Evolutionary conservation across 805 yeast genomes (phyloP).

Genomic region (Jamesozyma piceae): DNA sequence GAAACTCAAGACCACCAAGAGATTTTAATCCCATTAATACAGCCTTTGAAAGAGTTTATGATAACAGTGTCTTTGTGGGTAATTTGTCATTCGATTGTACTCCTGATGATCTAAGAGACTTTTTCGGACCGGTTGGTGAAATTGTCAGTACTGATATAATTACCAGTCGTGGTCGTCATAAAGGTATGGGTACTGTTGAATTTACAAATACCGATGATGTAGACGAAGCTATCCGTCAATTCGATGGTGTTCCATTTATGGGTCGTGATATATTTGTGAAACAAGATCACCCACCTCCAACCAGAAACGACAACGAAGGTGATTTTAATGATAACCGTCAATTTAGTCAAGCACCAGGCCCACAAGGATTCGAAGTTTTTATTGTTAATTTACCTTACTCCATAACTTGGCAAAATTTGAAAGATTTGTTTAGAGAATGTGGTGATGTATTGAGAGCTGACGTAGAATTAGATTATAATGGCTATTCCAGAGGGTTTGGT

Average conservation of each 20-base stretch:
- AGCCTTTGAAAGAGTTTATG: slow-evolving; percentile 45
- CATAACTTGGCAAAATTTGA: slow-evolving; percentile 71
- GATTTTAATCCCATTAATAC: background rate
- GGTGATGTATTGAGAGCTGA: slow-evolving; percentile 80
- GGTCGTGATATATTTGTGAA: slow-evolving; percentile 85
- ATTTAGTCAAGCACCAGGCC: background rate
- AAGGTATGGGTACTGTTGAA: slow-evolving; percentile 90
- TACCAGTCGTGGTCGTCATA: slow-evolving; percentile 62
- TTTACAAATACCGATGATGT: slow-evolving; percentile 58
- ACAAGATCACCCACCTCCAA: slow-evolving; percentile 81
- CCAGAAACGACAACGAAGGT: background rate
- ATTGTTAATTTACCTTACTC: slow-evolving; percentile 78
- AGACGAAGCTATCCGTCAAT: slow-evolving; percentile 56
- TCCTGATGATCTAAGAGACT: slow-evolving; percentile 49
- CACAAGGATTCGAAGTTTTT: slow-evolving; percentile 47
- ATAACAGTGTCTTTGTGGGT: slow-evolving; percentile 62
- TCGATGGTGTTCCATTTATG: slow-evolving; percentile 51
- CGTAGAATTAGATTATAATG: slow-evolving; percentile 52
- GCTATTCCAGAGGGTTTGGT: slow-evolving; percentile 73
- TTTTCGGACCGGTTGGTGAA: slow-evolving; percentile 51
- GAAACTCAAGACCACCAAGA: background rate
- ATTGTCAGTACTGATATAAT: slow-evolving; percentile 77
- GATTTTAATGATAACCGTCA: background rate
- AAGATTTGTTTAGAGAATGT: slow-evolving; percentile 68
- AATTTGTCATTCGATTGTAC: slow-evolving; percentile 60